These are phyloP conservation scores for Chytriomyces sp. DNA, from an alignment of 192 early-diverging fungal species.

Conservation along the genomic window DNA sequence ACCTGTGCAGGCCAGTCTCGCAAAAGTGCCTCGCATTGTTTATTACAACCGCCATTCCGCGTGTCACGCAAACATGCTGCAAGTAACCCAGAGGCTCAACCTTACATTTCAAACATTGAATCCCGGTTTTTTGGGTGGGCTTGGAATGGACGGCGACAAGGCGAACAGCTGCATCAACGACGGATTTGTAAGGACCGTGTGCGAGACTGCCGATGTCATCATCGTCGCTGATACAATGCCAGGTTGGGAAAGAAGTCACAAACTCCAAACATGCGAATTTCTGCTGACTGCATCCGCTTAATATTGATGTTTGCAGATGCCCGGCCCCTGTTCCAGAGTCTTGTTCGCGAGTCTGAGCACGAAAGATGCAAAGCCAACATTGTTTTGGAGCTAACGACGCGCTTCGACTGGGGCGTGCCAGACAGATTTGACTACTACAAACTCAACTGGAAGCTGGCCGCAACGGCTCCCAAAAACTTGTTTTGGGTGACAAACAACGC, in stretches of 20 bases:
- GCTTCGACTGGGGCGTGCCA: conserved; percentile 32
- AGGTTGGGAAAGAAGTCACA: not conserved
- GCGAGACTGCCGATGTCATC: conserved; percentile 28
- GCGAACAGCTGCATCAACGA: conserved; percentile 31
- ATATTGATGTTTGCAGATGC: conserved; percentile 20
- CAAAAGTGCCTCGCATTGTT: conserved; percentile 11
- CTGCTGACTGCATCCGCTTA: not conserved
- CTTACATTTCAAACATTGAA: conserved; percentile 29
- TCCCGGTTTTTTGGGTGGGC: conserved; percentile 26
- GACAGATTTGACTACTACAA: conserved; percentile 25
- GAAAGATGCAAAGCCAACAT: conserved; percentile 29
- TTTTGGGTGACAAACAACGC: conserved; percentile 35
- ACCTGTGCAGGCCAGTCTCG: no score
- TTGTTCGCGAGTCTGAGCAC: not conserved
- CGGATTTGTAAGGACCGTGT: conserved; percentile 16
- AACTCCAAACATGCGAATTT: not conserved
- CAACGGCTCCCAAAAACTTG: conserved; percentile 13
- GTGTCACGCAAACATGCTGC: conserved; percentile 34
- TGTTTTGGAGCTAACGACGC: conserved; percentile 25
- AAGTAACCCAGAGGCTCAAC: conserved; percentile 26
- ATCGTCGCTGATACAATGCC: conserved; percentile 39
- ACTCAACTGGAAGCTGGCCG: conserved; percentile 22
- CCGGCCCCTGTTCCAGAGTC: conserved; percentile 22
- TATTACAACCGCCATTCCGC: conserved; percentile 35
- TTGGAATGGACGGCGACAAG: conserved; percentile 31